These are phyloP conservation scores for Zarea fungicola DNA, from an alignment of 2,329 filamentous ascomycete species.

Conservation along the genomic window DNA sequence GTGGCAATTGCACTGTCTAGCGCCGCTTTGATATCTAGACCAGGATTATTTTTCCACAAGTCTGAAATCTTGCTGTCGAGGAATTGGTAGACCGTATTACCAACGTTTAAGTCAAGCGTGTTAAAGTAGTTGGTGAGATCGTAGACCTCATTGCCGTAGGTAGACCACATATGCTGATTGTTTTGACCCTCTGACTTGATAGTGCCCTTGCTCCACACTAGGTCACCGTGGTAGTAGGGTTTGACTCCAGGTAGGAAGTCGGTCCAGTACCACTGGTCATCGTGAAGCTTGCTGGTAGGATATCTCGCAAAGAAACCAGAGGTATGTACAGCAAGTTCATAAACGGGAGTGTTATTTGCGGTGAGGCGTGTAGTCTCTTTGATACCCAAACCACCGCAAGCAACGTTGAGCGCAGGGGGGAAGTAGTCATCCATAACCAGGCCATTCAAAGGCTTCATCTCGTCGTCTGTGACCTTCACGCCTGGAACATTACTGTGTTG, in stretches of 20 bases:
- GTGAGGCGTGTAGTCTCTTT: constrained; percentile 51
- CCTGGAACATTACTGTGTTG: constrained; percentile 70
- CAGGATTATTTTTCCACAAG: constrained; percentile 69
- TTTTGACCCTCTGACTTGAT: constrained; percentile 63
- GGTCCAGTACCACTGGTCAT: constrained; percentile 70
- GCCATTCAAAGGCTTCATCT: constrained; percentile 77
- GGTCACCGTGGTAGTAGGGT: constrained; percentile 79
- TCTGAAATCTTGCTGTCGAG: constrained; percentile 63
- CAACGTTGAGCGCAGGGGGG: constrained; percentile 65
- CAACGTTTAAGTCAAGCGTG: constrained; percentile 57
- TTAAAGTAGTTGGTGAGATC: constrained; percentile 91
- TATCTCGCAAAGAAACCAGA: constrained; percentile 60
- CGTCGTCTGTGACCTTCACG: constrained; percentile 52
- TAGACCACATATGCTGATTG: constrained; percentile 70
- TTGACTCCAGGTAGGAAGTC: constrained; percentile 74
- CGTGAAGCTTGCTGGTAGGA: constrained; percentile 50
- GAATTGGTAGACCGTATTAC: constrained; percentile 59
- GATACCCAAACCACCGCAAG: constrained; percentile 69
- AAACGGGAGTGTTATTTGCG: constrained; percentile 58
- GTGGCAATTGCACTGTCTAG: constrained; percentile 53
- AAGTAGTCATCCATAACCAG: constrained; percentile 82
- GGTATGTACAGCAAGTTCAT: constrained; percentile 57
- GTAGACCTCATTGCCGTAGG: constrained; percentile 70
- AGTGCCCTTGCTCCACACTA: constrained; percentile 62
- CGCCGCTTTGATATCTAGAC: constrained; percentile 66